A percentile compares a stretch with the other conserved stretches of the same genome.
These are phyloP conservation scores for Agastache rugosa DNA, from an alignment of 257 asterid species.

Conservation along the genomic window DNA sequence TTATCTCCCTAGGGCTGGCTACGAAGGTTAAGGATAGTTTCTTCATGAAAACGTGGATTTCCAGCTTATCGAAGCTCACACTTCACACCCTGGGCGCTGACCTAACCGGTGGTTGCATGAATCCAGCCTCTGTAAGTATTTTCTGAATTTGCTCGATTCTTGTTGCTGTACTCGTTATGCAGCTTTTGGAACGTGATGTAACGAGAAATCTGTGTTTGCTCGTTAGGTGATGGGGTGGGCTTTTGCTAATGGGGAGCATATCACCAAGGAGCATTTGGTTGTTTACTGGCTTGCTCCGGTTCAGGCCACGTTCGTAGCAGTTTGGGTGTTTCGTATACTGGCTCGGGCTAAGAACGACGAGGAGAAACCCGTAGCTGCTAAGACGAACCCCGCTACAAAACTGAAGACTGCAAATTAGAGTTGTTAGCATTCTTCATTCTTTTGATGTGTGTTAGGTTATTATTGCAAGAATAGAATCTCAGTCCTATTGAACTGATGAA, in stretches of 20 bases:
- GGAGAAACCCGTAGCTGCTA: slow-evolving; percentile 3
- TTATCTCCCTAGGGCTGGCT: slow-evolving; percentile 61
- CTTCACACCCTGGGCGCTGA: slow-evolving; percentile 91
- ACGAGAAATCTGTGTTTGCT: slow-evolving; percentile 4
- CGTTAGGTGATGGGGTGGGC: slow-evolving; percentile 89
- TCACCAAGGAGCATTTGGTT: slow-evolving; percentile 72
- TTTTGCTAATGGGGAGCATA: slow-evolving; percentile 74
- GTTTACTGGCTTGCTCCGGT: slow-evolving; percentile 89
- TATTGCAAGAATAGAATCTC: slow-evolving; percentile 18
- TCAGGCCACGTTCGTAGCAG: slow-evolving; percentile 73
- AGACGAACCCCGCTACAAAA: slow-evolving; percentile 35
- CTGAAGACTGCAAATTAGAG: slow-evolving; percentile 42
- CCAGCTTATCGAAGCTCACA: slow-evolving; percentile 69
- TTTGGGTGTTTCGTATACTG: slow-evolving; percentile 58
- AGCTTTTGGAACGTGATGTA: not conserved
- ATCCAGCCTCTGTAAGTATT: slow-evolving; percentile 81
- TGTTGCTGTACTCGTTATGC: not conserved
- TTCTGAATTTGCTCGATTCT: not conserved
- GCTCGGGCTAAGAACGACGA: slow-evolving; percentile 36
- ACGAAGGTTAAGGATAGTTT: slow-evolving; percentile 53
- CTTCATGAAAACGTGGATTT: slow-evolving; percentile 79
- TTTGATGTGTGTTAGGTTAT: slow-evolving; percentile 26
- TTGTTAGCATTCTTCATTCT: slow-evolving; percentile 27
- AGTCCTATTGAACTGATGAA: slow-evolving; percentile 10
- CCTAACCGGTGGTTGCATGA: slow-evolving; percentile 88